These are phyloP conservation scores for Heritiera fomes DNA, from an alignment of 345 rosid species.

Conservation along the genomic window DNA sequence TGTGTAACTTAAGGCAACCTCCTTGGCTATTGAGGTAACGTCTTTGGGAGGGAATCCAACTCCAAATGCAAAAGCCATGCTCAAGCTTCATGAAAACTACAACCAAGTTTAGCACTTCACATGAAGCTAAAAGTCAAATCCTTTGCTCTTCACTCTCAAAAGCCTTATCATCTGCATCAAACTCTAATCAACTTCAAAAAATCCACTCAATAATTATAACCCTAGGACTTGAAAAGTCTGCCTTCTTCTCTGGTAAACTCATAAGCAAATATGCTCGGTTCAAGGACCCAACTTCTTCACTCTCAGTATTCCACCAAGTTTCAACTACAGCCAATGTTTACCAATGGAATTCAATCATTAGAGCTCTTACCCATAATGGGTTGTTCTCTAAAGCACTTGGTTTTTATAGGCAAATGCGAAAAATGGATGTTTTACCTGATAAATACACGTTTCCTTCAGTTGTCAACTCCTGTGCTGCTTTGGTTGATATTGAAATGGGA, in stretches of 20 bases:
- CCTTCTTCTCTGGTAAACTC: slow-evolving; percentile 55
- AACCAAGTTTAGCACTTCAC: background rate
- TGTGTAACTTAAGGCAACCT: too few relatives aligned
- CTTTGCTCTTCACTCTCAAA: slow-evolving; percentile 38
- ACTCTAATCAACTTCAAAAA: slow-evolving; percentile 38
- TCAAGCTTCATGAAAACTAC: slow-evolving; percentile 12
- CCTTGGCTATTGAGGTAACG: too few relatives aligned
- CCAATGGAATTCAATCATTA: too few relatives aligned
- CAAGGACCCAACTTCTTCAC: slow-evolving; percentile 34
- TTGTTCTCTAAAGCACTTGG: too few relatives aligned
- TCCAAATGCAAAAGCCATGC: background rate
- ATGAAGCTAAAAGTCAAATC: background rate
- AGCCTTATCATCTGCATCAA: slow-evolving; percentile 39
- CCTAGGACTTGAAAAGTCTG: slow-evolving; percentile 47
- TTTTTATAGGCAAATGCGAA: too few relatives aligned
- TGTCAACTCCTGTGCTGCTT: slow-evolving; percentile 57
- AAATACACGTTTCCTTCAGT: slow-evolving; percentile 56
- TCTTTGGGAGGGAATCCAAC: background rate
- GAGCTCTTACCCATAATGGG: too few relatives aligned
- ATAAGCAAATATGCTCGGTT: slow-evolving; percentile 54
- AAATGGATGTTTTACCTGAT: slow-evolving; percentile 23
- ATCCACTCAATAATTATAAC: slow-evolving; percentile 48
- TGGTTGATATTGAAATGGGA: slow-evolving; percentile 36
- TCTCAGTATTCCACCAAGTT: too few relatives aligned
- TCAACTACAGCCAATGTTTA: too few relatives aligned